These are phyloP conservation scores for Phialophora macrospora DNA, from an alignment of 2,329 filamentous ascomycete genomes.

Conservation along the genomic window DNA sequence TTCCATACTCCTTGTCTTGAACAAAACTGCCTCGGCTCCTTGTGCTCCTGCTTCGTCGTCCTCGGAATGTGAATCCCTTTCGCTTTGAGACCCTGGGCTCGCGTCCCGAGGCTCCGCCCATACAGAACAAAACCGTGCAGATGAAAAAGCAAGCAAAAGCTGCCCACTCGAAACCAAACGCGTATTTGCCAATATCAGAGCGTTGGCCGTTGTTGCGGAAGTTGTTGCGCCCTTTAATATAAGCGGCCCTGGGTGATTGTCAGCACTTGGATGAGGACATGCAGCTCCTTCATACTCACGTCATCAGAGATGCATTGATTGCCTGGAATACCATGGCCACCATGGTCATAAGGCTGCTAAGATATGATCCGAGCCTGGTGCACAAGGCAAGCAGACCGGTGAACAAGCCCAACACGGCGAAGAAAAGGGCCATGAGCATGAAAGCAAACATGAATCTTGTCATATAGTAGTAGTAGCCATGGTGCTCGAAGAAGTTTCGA, in stretches of 20 bases:
- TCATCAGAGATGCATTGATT: conserved; percentile 64
- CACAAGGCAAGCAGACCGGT: conserved; percentile 56
- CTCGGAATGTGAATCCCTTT: conserved; percentile 26
- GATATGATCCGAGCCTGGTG: conserved; percentile 55
- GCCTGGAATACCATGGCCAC: conserved; percentile 64
- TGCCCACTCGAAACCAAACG: conserved; percentile 67
- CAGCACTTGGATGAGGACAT: conserved; percentile 11
- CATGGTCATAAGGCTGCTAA: conserved; percentile 59
- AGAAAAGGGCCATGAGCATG: conserved; percentile 82
- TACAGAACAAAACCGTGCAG: conserved; percentile 62
- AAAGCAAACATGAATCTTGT: conserved; percentile 95
- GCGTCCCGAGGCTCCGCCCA: conserved; percentile 45
- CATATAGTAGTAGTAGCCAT: conserved; percentile 77
- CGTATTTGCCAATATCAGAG: conserved; percentile 61
- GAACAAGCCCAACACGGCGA: conserved; percentile 58
- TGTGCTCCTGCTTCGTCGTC: conserved; percentile 37
- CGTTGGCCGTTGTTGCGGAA: conserved; percentile 58
- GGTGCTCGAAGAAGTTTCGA: conserved; percentile 59
- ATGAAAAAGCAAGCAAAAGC: conserved; percentile 61
- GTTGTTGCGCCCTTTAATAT: conserved; percentile 61
- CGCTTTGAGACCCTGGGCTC: conserved; percentile 21
- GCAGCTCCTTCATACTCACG: conserved; percentile 56
- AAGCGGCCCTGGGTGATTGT: conserved; percentile 58
- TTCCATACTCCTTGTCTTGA: conserved; percentile 40
- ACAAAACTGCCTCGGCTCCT: conserved; percentile 41